Base-by-base conservation (phyloP, 192 early-diverging fungal genomes). In the Geranomyces variabilis region DNA sequence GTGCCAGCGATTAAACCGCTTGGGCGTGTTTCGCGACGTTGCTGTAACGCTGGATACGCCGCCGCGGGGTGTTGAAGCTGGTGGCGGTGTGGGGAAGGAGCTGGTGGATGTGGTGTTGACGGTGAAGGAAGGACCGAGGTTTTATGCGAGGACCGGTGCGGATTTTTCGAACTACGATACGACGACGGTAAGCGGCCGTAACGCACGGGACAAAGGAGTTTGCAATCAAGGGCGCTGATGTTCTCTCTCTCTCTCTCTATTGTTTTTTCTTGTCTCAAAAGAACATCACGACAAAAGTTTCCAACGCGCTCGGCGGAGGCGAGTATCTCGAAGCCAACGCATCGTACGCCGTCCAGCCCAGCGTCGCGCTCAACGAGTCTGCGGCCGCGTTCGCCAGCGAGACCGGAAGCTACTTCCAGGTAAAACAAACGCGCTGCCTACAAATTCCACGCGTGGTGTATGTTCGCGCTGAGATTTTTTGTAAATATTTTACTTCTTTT, bases 121-220 rank as follows among this genome's bases (percentile, higher is more conserved):
- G 9, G 85, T 93, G 61, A 84, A 90, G 69, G 92, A 95, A 66
- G 81, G 83, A 45, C 83, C 82, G 33, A 82, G 94, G 48, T 80
- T 95, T 33, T 89, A 81, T 76, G 83, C 94, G 49, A 87, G 84
- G 67, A 97, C 96, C 7, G 95, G 94, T 21, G 94, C 94, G 6
- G 93, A 95, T 56, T 86, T 97, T 31, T 93, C 93, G 19, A 93
- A 93, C 65, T 84, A 90, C 59, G 94, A 96, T 77, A 96, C 93
- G 34, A 92, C 81, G 33, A 88, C 93, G 88, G 91, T 93, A 82
- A 65, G 31, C n/a, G n/a, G n/a, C n/a, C 26, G 30, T 24, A 36
- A n/a, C 33, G 46, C 12, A 47, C 19, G 19, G 46, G 46, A 47
- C 12, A 47, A 47, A 47, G 46, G 19, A 12, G 12, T 47, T 47